Evolutionary conservation across 106 monocot genomes (phyloP).

Genomic region (Allium sativum): DNA sequence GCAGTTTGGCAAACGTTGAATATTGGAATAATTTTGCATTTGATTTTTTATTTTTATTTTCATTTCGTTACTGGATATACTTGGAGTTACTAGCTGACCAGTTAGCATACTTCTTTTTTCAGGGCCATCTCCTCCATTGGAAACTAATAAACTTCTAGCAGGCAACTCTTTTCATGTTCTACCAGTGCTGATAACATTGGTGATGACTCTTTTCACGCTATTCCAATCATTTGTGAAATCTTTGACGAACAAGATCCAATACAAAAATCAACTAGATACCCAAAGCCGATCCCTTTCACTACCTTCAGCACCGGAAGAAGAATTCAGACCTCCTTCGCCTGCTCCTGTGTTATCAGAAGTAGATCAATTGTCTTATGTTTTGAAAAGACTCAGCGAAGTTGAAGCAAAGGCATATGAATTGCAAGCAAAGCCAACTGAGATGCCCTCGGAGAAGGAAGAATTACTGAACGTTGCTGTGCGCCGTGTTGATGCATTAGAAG

Average conservation of each 20-base stretch:
- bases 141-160: no score
- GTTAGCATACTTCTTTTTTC: no score
- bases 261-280: conserved; percentile 8
- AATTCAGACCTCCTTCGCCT: conserved; percentile 18
- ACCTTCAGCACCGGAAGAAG: conserved; percentile 10
- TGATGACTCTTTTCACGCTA: conserved; percentile 9
- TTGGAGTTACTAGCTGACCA: no score
- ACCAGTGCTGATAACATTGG: conserved; percentile 9
- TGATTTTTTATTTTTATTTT: no score
- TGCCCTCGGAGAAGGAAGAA: conserved; percentile 45
- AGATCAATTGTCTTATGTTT: conserved; percentile 9
- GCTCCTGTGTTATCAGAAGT: conserved; percentile 9
- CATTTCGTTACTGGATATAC: no score
- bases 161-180: background rate
- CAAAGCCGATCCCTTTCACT: conserved; percentile 4
- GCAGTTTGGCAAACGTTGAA: no score
- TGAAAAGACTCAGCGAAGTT: conserved; percentile 24
- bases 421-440: conserved; percentile 28
- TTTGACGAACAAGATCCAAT: conserved; percentile 10
- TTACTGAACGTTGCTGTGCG: conserved; percentile 37
- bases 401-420: conserved; percentile 29
- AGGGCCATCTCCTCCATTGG: no score
- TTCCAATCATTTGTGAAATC: conserved; percentile 4
- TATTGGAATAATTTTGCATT: no score
- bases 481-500: conserved; percentile 47